Base-by-base conservation (phyloP, 2,329 filamentous ascomycete species). In the Nothophaeocryptopus gaeumannii region DNA sequence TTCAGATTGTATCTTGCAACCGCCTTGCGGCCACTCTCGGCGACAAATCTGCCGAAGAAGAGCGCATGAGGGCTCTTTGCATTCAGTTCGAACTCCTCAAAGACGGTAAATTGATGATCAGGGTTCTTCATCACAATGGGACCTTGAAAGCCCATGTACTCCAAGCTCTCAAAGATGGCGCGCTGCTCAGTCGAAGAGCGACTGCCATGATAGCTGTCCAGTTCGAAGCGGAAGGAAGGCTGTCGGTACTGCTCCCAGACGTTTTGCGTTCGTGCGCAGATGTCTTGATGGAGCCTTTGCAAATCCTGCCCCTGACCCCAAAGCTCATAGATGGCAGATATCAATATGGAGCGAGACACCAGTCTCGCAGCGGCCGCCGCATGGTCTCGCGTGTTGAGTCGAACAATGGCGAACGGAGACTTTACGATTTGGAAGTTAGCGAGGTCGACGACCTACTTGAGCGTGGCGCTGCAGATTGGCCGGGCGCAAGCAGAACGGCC, bases 381-480 rank as follows among this genome's bases (percentile, higher is more conserved):
- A 16, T 54, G 44, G 37, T 62, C 54, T 16, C 47, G 20, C 2
- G 40, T 33, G 9, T 55, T 43, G 11, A 96, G 77, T 41, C 76
- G 78, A 44, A 96, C 78, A 51, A 95, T 74, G 67, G 89, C 95
- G 66, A 92, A 93, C 35, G 93, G 93, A 36, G 89, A 90, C 89
- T 96, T 41, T 5, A 9, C 20, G 20, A 26, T 26, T 26, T 26
- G 3, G 20, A 26, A 26, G 20, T 26, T 26, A 26, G 20, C 20
- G 20, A 26, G 20, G 3, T 26, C 20, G 20, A 26, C 20, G 20
- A 26, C 20, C 20, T 26, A 26, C 20, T 26, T 7, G 20, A 26
- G 20, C 4, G 20, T 3, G 20, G 20, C 20, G 20, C 20, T 26
- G 20, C 20, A 26, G 20, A 26, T 26, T 3, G 20, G 7, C 7